phyloP scores from a whole-genome alignment of 129 eudicot genomes.

The Sambucus nigra region DNA sequence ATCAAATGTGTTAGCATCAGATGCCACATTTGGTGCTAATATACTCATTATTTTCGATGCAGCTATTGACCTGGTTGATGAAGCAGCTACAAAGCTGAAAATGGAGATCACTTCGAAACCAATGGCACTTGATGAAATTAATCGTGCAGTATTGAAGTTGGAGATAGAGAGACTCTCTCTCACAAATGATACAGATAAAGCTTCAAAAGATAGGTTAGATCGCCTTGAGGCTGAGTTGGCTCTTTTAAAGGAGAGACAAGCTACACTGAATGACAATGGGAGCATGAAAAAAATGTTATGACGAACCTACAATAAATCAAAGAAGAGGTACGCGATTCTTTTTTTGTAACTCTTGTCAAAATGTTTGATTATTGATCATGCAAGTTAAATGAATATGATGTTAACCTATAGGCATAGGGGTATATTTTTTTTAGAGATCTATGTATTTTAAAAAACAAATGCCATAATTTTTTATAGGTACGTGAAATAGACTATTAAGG shows the following conservation, averaged over 20 bases:
- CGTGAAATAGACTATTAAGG: too few relatives aligned
- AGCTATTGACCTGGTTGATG: slow-evolving; percentile 18
- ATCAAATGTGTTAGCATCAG: neutral
- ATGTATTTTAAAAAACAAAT: too few relatives aligned
- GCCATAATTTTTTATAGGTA: too few relatives aligned
- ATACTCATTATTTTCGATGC: neutral
- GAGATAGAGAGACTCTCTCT: slow-evolving; percentile 35
- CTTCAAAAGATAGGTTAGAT: slow-evolving; percentile 25
- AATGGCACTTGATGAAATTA: slow-evolving; percentile 32
- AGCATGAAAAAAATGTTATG: slow-evolving; percentile 29
- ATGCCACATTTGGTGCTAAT: neutral
- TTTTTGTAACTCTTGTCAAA: too few relatives aligned
- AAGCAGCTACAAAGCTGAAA: too few relatives aligned
- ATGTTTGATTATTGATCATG: too few relatives aligned
- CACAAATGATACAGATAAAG: slow-evolving; percentile 26
- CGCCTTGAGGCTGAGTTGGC: slow-evolving; percentile 27
- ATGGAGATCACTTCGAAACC: slow-evolving; percentile 32
- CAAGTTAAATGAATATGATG: too few relatives aligned
- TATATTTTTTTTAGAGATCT: too few relatives aligned
- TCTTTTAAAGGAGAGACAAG: slow-evolving; percentile 21
- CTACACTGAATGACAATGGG: slow-evolving; percentile 30
- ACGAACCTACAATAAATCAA: slow-evolving; percentile 25
- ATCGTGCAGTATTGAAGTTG: slow-evolving; percentile 25
- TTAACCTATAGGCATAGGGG: too few relatives aligned
- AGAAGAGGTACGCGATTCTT: slow-evolving; percentile 21